These are phyloP conservation scores for Blumeriella jaapii DNA, from an alignment of 2,329 filamentous ascomycete genomes.

Conservation along the genomic window DNA sequence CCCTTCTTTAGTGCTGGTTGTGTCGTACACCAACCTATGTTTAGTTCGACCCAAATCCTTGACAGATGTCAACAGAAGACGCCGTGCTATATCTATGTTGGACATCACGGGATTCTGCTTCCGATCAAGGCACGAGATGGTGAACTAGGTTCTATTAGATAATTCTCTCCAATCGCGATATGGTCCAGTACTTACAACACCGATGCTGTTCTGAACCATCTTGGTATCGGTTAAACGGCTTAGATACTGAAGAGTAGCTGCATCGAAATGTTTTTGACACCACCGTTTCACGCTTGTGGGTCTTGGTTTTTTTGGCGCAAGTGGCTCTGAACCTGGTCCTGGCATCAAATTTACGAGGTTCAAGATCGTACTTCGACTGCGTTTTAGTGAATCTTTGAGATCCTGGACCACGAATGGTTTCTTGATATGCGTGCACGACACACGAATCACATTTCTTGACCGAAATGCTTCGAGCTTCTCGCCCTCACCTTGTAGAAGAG, in stretches of 20 bases:
- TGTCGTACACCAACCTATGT: slow-evolving; percentile 13
- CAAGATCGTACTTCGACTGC: slow-evolving; percentile 14
- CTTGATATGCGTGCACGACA: slow-evolving; percentile 21
- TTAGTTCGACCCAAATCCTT: slow-evolving; percentile 10
- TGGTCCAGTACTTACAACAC: slow-evolving; percentile 9
- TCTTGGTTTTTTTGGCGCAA: not conserved
- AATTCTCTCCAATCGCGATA: not conserved
- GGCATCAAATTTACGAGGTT: not conserved
- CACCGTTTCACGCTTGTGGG: not conserved
- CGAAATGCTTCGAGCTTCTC: slow-evolving; percentile 24
- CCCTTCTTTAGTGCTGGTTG: slow-evolving; percentile 3
- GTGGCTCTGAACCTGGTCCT: slow-evolving; percentile 13
- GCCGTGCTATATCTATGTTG: slow-evolving; percentile 15
- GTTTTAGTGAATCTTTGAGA: slow-evolving; percentile 15
- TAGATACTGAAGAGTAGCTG: slow-evolving; percentile 14
- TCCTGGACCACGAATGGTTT: slow-evolving; percentile 16
- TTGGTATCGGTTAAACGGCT: slow-evolving; percentile 21
- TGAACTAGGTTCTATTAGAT: slow-evolving; percentile 7
- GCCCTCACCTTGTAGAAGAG: slow-evolving; percentile 12
- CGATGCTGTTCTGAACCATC: slow-evolving; percentile 10
- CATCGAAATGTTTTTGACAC: slow-evolving; percentile 8
- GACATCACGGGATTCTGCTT: slow-evolving; percentile 4
- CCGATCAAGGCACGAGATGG: slow-evolving; percentile 8
- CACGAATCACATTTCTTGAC: slow-evolving; percentile 18
- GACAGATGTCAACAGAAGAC: slow-evolving; percentile 18